Evolutionary conservation across 2,329 filamentous ascomycete genomes (phyloP).

Genomic region (Verticillium nubilum): DNA sequence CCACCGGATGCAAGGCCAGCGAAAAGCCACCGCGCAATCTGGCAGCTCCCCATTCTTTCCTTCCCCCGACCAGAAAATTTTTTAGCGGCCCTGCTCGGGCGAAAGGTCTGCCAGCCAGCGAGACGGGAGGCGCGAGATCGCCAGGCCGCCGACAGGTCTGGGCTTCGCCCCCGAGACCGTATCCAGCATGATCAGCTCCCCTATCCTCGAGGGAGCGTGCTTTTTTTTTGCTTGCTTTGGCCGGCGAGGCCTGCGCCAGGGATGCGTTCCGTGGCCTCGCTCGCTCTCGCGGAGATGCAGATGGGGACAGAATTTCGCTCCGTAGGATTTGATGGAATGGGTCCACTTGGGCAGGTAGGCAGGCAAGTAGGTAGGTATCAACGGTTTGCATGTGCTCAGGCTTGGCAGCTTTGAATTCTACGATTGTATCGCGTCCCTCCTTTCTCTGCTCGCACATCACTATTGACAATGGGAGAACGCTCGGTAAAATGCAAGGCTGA

Average conservation of each 20-base stretch:
- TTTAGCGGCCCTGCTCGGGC: neutral
- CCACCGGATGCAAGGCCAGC: neutral
- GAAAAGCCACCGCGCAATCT: neutral
- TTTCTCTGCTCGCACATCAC: neutral
- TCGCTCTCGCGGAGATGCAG: neutral
- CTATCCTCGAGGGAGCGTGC: neutral
- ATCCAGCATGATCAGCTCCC: neutral
- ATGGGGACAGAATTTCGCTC: neutral
- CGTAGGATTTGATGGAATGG: neutral
- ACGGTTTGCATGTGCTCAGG: neutral
- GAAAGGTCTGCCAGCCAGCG: neutral
- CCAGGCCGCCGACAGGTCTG: neutral
- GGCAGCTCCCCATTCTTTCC: neutral
- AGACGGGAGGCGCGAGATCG: neutral
- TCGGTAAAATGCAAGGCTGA: neutral
- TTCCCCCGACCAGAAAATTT: neutral
- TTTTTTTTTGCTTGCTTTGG: neutral
- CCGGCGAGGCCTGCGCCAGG: neutral
- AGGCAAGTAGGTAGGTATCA: too few relatives aligned
- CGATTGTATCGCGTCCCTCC: neutral
- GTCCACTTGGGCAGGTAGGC: neutral
- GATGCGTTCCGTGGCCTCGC: neutral
- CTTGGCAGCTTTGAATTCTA: neutral
- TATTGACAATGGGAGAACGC: neutral
- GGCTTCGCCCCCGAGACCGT: neutral